Conservation (phyloP, 1,139 yeast species). For the Protomyces inundatus region DNA sequence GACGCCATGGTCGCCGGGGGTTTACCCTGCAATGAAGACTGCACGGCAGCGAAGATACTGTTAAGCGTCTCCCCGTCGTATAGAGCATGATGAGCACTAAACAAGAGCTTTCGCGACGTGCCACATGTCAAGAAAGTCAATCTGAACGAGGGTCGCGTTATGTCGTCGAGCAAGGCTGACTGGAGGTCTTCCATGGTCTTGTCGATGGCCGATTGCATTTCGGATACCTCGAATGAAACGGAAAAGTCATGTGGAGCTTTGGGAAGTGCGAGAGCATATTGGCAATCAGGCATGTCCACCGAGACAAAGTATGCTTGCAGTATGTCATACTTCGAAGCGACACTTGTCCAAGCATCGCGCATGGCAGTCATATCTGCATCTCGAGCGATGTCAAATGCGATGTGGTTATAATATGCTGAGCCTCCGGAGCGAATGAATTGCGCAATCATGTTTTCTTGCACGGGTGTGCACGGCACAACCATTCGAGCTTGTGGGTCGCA, state of each 20-base stretch:
- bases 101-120: conserved; percentile 10
- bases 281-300: conserved; percentile 5
- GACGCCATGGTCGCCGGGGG: too few relatives aligned
- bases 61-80: conserved; percentile 30
- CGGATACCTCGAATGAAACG: conserved; percentile 14
- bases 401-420: conserved; percentile 31
- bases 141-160: conserved; percentile 1
- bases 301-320: conserved; percentile 32
- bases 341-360: conserved; percentile 25
- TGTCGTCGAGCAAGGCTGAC: background rate
- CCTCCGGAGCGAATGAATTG: conserved; percentile 30
- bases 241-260: background rate
- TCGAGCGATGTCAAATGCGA: conserved; percentile 25
- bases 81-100: conserved; percentile 33
- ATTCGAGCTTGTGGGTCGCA: background rate
- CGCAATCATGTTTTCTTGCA: conserved; percentile 33
- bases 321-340: conserved; percentile 28
- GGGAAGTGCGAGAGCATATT: conserved; percentile 30
- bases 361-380: conserved; percentile 5
- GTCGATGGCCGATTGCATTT: conserved; percentile 19
- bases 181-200: background rate
- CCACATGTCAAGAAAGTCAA: background rate
- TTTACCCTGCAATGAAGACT: background rate
- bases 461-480: conserved; percentile 32
- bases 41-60: conserved; percentile 2